Evolutionary conservation across 192 early-diverging fungal genomes (phyloP).

Genomic region (Rhizoclosmatium sp.): DNA sequence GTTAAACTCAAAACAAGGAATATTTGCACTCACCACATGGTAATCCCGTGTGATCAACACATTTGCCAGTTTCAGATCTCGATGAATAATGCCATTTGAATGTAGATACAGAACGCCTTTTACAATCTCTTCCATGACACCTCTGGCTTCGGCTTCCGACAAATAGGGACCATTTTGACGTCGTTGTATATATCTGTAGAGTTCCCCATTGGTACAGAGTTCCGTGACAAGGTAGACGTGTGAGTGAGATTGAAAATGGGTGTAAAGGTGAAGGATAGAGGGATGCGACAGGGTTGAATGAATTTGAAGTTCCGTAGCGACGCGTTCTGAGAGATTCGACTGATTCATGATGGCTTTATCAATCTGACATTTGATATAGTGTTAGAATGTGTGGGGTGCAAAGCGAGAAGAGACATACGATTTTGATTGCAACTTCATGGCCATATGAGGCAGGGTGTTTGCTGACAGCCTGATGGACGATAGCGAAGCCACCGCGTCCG

Average conservation of each 20-base stretch:
- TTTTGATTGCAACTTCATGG: constrained; percentile 59
- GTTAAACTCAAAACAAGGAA: constrained; percentile 1
- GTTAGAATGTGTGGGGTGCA: constrained; percentile 12
- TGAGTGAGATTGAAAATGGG: constrained; percentile 72
- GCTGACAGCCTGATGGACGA: constrained; percentile 54
- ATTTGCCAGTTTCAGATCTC: constrained; percentile 81
- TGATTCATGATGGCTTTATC: constrained; percentile 55
- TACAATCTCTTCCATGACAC: constrained; percentile 63
- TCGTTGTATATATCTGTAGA: constrained; percentile 56
- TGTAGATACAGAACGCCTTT: constrained; percentile 72
- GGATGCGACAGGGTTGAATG: constrained; percentile 69
- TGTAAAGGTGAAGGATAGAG: constrained; percentile 63
- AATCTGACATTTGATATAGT: constrained; percentile 44
- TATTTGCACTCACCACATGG: constrained; percentile 48
- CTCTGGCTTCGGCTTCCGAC: constrained; percentile 65
- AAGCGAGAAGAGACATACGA: constrained; percentile 36
- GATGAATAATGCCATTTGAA: constrained; percentile 69
- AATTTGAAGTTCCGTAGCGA: constrained; percentile 71
- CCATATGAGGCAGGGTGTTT: constrained; percentile 38
- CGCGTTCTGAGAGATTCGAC: constrained; percentile 54
- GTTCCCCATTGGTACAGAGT: constrained; percentile 64
- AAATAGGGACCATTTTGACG: constrained; percentile 47
- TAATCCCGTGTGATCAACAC: constrained; percentile 63
- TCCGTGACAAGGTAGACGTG: constrained; percentile 82
- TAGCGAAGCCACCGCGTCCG: constrained; percentile 59